phyloP scores from a whole-genome alignment of 352 stramenopile species.

The Peronosclerospora sorghi region DNA sequence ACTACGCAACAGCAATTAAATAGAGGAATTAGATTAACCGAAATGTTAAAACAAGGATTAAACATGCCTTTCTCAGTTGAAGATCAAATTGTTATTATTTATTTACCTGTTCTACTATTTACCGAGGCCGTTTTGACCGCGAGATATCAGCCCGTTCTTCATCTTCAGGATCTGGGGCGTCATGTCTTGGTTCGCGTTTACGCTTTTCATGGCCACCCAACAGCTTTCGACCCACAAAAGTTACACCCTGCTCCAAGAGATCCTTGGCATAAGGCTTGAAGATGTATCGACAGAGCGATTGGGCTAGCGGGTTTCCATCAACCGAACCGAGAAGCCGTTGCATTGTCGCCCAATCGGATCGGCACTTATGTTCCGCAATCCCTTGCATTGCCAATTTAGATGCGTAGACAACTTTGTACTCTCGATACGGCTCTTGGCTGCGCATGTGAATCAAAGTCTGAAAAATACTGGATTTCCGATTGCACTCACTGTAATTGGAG shows the following conservation, averaged over 20 bases:
- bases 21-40: no score
- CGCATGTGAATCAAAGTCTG: conserved; percentile 29
- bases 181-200: conserved; percentile 15
- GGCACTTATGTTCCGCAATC: conserved; percentile 20
- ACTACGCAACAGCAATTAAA: no score
- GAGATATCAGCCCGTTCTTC: conserved; percentile 11
- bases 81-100: no score
- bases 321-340: conserved; percentile 22
- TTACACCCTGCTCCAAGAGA: conserved; percentile 19
- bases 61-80: no score
- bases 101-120: conserved; percentile 16
- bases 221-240: conserved; percentile 16
- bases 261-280: conserved; percentile 25
- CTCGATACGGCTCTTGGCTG: conserved; percentile 19
- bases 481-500: conserved; percentile 17
- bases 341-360: conserved; percentile 14
- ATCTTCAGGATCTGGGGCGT: conserved; percentile 3
- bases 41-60: no score
- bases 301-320: conserved; percentile 14
- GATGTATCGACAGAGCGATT: conserved; percentile 25
- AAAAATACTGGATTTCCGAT: conserved; percentile 17
- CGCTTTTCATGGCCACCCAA: conserved; percentile 12
- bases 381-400: conserved; percentile 25
- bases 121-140: conserved; percentile 4
- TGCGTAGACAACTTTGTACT: conserved; percentile 18